phyloP scores from a whole-genome alignment of 257 asterid species.

The Lycium barbarum region DNA sequence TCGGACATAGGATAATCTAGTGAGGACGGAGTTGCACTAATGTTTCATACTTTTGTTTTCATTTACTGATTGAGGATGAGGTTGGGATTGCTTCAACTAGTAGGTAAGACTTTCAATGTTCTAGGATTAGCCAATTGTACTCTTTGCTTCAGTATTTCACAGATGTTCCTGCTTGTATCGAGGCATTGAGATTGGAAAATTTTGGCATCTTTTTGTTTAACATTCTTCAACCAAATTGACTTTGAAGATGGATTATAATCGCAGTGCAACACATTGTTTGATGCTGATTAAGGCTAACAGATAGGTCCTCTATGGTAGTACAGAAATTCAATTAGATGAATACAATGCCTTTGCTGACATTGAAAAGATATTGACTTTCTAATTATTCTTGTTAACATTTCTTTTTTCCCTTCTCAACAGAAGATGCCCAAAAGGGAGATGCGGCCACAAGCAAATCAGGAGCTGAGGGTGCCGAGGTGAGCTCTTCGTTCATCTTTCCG shows the following conservation, averaged over 20 bases:
- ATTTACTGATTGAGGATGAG: not conserved
- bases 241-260: not conserved
- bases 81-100: conserved; percentile 12
- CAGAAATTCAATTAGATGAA: not conserved
- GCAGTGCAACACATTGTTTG: not conserved
- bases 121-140: not conserved
- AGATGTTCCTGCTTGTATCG: not conserved
- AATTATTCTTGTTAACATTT: not conserved
- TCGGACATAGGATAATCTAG: not conserved
- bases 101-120: not conserved
- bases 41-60: not conserved
- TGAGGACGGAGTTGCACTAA: not conserved
- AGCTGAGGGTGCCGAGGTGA: conserved; percentile 5
- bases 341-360: not conserved
- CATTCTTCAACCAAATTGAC: not conserved
- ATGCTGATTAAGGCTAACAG: not conserved
- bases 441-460: conserved; percentile 7
- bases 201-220: not conserved
- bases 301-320: not conserved
- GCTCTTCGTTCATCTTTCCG: not conserved
- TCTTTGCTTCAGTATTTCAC: not conserved
- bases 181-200: not conserved
- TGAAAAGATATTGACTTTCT: not conserved
- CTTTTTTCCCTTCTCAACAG: not conserved
- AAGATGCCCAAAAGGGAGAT: conserved; percentile 25